These are phyloP conservation scores for Macrolepiota fuliginosa DNA, from an alignment of 768 basidiomycete genomes.

Conservation along the genomic window DNA sequence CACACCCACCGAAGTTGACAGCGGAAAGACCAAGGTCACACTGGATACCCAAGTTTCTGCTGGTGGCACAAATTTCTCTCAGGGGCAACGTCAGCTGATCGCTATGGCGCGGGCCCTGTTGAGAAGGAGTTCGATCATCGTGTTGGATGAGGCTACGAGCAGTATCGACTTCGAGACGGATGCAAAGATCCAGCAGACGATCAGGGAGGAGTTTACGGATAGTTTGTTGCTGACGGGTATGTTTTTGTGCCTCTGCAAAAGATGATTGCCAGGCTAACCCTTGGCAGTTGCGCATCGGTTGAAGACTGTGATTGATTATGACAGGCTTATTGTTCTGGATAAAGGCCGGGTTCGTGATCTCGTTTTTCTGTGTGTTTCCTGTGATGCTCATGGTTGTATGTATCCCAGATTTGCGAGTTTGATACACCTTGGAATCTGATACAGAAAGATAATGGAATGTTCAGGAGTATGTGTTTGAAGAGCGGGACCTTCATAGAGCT, in stretches of 20 bases:
- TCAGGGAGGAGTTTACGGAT: conserved; percentile 79
- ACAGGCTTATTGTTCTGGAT: conserved; percentile 78
- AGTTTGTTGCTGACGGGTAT: conserved; percentile 71
- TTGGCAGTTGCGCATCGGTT: conserved; percentile 66
- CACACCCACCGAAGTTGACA: conserved; percentile 52
- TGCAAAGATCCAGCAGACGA: conserved; percentile 85
- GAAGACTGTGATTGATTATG: conserved; percentile 79
- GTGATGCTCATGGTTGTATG: neutral
- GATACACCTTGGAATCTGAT: conserved; percentile 74
- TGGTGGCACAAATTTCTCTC: conserved; percentile 89
- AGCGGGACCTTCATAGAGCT: conserved; percentile 64
- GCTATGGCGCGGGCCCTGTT: conserved; percentile 83
- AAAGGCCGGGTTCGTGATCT: conserved; percentile 44
- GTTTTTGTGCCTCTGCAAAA: conserved; percentile 17
- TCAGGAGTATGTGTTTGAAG: conserved; percentile 67
- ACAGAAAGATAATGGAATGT: conserved; percentile 59
- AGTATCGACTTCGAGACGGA: conserved; percentile 89
- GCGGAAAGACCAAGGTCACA: conserved; percentile 48
- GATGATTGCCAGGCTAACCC: conserved; percentile 2
- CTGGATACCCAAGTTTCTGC: conserved; percentile 80
- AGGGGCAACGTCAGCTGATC: conserved; percentile 87
- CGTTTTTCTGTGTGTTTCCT: neutral
- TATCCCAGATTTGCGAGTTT: conserved; percentile 53
- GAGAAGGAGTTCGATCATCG: conserved; percentile 67
- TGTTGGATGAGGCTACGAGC: conserved; percentile 83